These are phyloP conservation scores for Myxozyma melibiosi DNA, from an alignment of 805 yeast species.

Conservation along the genomic window DNA sequence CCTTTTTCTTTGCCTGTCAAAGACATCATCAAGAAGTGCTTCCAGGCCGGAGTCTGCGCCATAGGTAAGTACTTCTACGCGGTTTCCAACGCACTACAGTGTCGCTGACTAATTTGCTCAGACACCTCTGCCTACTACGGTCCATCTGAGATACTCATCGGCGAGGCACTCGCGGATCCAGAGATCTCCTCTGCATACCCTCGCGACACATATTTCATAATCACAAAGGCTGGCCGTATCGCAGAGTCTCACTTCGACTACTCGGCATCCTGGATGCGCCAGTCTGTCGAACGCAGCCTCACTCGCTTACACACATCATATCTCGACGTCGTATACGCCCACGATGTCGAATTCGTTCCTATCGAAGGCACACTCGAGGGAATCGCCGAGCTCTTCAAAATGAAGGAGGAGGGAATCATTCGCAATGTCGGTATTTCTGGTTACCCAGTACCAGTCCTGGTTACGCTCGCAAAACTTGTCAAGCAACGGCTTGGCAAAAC, in stretches of 20 bases:
- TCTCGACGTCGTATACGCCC: slow-evolving; percentile 81
- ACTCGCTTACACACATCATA: slow-evolving; percentile 66
- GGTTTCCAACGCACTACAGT: neutral
- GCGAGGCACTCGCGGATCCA: slow-evolving; percentile 57
- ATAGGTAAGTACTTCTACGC: slow-evolving; percentile 41
- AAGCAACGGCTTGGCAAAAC: slow-evolving; percentile 54
- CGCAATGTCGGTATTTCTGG: slow-evolving; percentile 79
- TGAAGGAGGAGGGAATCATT: slow-evolving; percentile 66
- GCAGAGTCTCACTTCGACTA: slow-evolving; percentile 73
- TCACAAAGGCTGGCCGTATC: slow-evolving; percentile 86
- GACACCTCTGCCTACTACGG: slow-evolving; percentile 96
- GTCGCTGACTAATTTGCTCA: slow-evolving; percentile 6
- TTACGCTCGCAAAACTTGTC: slow-evolving; percentile 50
- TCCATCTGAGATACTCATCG: slow-evolving; percentile 75
- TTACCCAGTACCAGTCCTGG: slow-evolving; percentile 74
- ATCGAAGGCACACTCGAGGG: slow-evolving; percentile 62
- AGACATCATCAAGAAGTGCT: slow-evolving; percentile 61
- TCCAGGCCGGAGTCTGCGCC: slow-evolving; percentile 69
- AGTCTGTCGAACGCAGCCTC: slow-evolving; percentile 67
- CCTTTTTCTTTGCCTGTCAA: slow-evolving; percentile 62
- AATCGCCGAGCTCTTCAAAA: slow-evolving; percentile 55
- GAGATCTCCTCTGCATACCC: slow-evolving; percentile 45
- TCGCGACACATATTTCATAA: slow-evolving; percentile 66
- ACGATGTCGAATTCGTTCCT: slow-evolving; percentile 82
- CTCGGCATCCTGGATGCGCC: slow-evolving; percentile 58